Evolutionary conservation across 2,329 filamentous ascomycete species (phyloP), one percentile per base, ranked within the genome.

Genomic region (Colletotrichum tabaci): DNA sequence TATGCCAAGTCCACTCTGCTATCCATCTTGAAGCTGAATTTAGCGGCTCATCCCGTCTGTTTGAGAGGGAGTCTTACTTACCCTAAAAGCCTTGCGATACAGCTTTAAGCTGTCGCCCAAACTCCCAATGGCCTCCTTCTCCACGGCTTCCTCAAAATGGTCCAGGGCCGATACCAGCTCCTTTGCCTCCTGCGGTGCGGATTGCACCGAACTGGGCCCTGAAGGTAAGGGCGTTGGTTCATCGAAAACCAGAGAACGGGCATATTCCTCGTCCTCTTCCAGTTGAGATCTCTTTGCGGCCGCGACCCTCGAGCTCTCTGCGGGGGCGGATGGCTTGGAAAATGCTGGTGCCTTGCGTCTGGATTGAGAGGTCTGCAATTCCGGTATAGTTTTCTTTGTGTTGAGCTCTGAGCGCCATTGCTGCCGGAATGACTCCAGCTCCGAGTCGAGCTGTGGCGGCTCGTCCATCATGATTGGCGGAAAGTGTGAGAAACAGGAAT

Each of bases 141-240:
- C 93, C 67, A 98, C 95, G 4, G 96, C 96, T 79, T 90, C 90
- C 80, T 98, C 96, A 77, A 96, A 98, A 80, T 98, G 94, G 76
- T 98, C 96, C 18, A 99, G 83, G 0, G 96, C 96, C 13, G 95
- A 93, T 26, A 86, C 85, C 5, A 93, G 93, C 75, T 92, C 82
- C 67, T 75, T 80, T 13, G 80, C 77, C 38, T 76, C 74, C 40
- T 71, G 52, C 5, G 72, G 75, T 30, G 70, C 79, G 18, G 75
- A 53, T 12, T 74, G 42, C 7, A 63, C 66, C 21, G 53, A 8
- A 21, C 13, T 52, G 16, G 61, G 21, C 7, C 35, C 57, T 6
- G 56, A 52, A n/a, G 56, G 35, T 5, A 44, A 50, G 23, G 71
- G 64, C 10, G 52, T 26, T 8, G 73, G 70, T 15, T 77, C 77